Evolutionary conservation across 257 asterid genomes (phyloP), one percentile per base, ranked within the genome.

Genomic region (Ajuga chamaepitys): DNA sequence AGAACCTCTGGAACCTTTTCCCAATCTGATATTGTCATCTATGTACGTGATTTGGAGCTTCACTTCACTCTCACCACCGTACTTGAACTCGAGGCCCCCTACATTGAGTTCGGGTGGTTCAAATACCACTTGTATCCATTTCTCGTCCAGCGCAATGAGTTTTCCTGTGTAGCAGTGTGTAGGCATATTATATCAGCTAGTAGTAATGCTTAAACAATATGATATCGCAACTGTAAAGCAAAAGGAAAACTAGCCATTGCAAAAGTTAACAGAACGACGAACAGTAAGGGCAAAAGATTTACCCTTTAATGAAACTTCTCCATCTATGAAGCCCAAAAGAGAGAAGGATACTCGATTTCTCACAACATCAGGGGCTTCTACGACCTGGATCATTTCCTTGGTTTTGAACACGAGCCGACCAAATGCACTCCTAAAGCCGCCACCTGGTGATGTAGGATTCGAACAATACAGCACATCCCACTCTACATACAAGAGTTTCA

Each of bases 401-500:
- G 97, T 81, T 68, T 86, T 89, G 85, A 89, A 87, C 55, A 89
- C 76, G 28, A 89, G 81, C 17, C 96, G 82, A 1, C 99, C 95
- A 5, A 89, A 12, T 20, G 95, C 85, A 70, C 95, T 89, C 66
- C 96, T 70, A 73, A 73, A 93, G 58, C 91, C 94, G 17, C 97
- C 96, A 18, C 97, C 97, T 13, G 99, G 96, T 5, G 97, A 93
- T 2, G 97, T 87, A 14, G 96, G 97, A 35, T 84, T 87, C 28
- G 97, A 93, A 63, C 95, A 85, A 61, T 89, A 93, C 73, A 78
- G 65, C 13, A 93, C 96, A 75, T 87, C 95, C 97, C 98, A 93
- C 64, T 93, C 98, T 92, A 76, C 66, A 55, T 50, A 47, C 28
- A 74, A 70, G 12, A n/a, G 25, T 9, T 54, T 46, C 5, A 28